A percentile compares a stretch with the other conserved stretches of the same genome.
Evolutionary conservation across 169 alveolate genomes (phyloP).

Genomic region (Cryptosporidium sp.): DNA sequence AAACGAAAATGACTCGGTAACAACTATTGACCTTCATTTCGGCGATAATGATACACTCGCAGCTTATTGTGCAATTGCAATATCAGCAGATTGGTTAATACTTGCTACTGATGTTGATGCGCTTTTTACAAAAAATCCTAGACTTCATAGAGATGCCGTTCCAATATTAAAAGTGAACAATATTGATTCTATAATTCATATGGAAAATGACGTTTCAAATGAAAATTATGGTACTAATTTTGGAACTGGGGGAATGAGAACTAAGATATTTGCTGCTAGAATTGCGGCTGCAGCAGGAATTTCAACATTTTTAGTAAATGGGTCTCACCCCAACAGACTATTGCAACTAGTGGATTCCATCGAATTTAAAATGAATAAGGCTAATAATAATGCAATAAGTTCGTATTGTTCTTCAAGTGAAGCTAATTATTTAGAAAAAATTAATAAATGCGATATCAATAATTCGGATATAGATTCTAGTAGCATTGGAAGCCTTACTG

Average conservation of each 20-base stretch:
- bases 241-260: constrained; percentile 82
- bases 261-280: constrained; percentile 79
- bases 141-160: constrained; percentile 73
- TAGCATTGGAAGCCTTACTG: constrained; percentile 3
- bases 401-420: constrained; percentile 9
- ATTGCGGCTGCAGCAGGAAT: constrained; percentile 80
- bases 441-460: neutral
- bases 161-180: constrained; percentile 77
- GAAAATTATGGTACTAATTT: constrained; percentile 68
- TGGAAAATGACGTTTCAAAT: constrained; percentile 64
- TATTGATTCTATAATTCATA: constrained; percentile 70
- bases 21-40: constrained; percentile 76
- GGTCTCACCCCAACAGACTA: constrained; percentile 74
- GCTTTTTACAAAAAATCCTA: constrained; percentile 77
- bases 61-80: constrained; percentile 79
- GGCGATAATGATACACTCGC: constrained; percentile 82
- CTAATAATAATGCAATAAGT: neutral
- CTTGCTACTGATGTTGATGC: constrained; percentile 81
- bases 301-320: constrained; percentile 75
- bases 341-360: constrained; percentile 34
- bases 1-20: constrained; percentile 79
- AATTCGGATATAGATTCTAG: neutral
- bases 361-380: constrained; percentile 25
- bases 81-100: constrained; percentile 78
- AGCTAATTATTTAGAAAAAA: neutral